Conservation (phyloP, 352 stramenopile genomes). For the Pythium utonaiense region DNA sequence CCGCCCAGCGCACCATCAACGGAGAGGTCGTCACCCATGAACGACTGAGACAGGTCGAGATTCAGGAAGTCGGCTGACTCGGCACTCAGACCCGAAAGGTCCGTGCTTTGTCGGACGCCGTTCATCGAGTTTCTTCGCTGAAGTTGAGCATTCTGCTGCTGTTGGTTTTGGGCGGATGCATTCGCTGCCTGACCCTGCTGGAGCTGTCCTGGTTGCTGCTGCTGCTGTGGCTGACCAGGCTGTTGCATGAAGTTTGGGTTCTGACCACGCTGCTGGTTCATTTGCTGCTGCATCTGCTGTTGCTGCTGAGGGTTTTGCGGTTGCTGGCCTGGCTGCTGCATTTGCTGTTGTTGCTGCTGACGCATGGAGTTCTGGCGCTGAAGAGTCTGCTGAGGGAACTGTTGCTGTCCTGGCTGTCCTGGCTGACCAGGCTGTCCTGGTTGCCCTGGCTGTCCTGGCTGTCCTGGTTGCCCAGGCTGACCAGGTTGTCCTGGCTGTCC, state of each 20-base stretch:
- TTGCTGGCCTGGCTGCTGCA: constrained; percentile 16
- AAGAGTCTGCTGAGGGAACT: constrained; percentile 7
- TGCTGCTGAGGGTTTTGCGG: constrained; percentile 31
- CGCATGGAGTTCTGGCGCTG: constrained; percentile 46
- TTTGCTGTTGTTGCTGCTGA: constrained; percentile 42
- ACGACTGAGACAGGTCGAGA: constrained; percentile 66
- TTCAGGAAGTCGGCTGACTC: constrained; percentile 83
- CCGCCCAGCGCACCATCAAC: constrained; percentile 19
- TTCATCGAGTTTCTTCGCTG: constrained; percentile 39
- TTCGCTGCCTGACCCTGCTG: constrained; percentile 34
- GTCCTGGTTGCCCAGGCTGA: constrained; percentile 44
- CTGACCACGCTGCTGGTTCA: constrained; percentile 46
- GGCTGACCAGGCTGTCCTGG: constrained; percentile 9
- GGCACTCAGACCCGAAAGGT: constrained; percentile 41
- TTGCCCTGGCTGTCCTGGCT: constrained; percentile 26
- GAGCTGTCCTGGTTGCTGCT: constrained; percentile 33
- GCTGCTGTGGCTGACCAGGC: constrained; percentile 38
- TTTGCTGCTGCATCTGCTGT: constrained; percentile 49
- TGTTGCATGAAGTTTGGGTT: constrained; percentile 67
- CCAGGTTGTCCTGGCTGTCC: constrained; percentile 20
- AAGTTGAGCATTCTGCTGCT: constrained; percentile 31
- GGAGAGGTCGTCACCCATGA: constrained; percentile 60
- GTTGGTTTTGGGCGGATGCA: constrained; percentile 4
- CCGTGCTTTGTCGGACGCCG: constrained; percentile 43
- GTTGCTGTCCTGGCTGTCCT: constrained; percentile 5